Conservation (phyloP, 2,329 filamentous ascomycete genomes). For the Epichloe coenophiala region DNA sequence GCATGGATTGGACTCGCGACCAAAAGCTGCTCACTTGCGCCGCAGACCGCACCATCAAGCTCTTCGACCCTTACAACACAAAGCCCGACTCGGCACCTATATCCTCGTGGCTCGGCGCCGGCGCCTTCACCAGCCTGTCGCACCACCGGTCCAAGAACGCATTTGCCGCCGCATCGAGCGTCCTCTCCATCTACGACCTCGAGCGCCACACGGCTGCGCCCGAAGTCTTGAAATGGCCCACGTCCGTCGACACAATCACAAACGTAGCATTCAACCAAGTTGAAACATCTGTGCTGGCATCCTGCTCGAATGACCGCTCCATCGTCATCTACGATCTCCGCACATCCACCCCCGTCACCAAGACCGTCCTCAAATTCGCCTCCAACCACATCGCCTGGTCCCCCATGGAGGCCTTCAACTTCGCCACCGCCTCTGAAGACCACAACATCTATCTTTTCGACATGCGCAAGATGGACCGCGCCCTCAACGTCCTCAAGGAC, state of each 20-base stretch:
- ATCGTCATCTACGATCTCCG: slow-evolving; percentile 87
- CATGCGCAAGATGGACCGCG: slow-evolving; percentile 78
- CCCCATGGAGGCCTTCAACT: slow-evolving; percentile 92
- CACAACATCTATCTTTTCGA: slow-evolving; percentile 85
- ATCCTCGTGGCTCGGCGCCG: slow-evolving; percentile 71
- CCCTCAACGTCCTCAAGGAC: slow-evolving; percentile 79
- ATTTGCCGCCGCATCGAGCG: slow-evolving; percentile 66
- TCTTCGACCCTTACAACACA: slow-evolving; percentile 81
- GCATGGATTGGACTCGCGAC: slow-evolving; percentile 77
- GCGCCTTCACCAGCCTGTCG: slow-evolving; percentile 71
- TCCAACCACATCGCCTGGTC: slow-evolving; percentile 85
- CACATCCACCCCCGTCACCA: slow-evolving; percentile 70
- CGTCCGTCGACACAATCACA: slow-evolving; percentile 78
- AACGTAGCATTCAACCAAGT: slow-evolving; percentile 83
- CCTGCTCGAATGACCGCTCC: slow-evolving; percentile 71
- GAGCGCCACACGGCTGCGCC: slow-evolving; percentile 67
- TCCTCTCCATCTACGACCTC: slow-evolving; percentile 80
- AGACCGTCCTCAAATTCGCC: slow-evolving; percentile 68
- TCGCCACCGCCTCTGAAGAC: slow-evolving; percentile 86
- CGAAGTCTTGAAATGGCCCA: slow-evolving; percentile 78
- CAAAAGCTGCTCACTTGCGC: slow-evolving; percentile 78
- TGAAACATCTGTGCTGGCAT: slow-evolving; percentile 82
- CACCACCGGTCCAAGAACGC: slow-evolving; percentile 67
- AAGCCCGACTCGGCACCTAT: slow-evolving; percentile 54
- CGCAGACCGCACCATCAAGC: slow-evolving; percentile 72